A percentile compares a stretch with the other conserved stretches of the same genome.
Evolutionary conservation across 345 rosid species (phyloP).

Genomic region (Bruguiera parviflora): DNA sequence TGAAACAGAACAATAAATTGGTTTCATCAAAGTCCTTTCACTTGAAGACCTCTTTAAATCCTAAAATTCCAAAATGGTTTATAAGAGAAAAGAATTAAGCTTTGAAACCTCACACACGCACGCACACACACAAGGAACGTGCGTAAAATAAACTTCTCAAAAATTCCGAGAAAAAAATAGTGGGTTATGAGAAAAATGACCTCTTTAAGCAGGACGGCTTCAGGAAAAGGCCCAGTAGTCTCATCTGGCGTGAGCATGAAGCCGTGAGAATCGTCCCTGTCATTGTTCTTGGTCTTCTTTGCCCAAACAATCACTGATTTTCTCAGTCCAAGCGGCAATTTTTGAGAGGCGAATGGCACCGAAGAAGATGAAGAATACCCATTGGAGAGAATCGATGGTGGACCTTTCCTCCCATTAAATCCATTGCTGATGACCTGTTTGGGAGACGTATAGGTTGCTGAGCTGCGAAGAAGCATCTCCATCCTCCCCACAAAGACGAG

Average conservation of each 20-base stretch:
- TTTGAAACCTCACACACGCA: too few species aligned
- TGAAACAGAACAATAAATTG: too few species aligned
- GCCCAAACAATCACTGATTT: slow-evolving; percentile 48
- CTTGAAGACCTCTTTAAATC: too few species aligned
- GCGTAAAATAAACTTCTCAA: too few species aligned
- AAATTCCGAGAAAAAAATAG: too few species aligned
- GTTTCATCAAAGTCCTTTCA: too few species aligned
- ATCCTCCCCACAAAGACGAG: slow-evolving; percentile 10
- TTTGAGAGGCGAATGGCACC: slow-evolving; percentile 1
- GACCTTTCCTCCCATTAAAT: slow-evolving; percentile 5
- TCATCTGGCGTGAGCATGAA: slow-evolving; percentile 57
- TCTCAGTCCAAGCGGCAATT: slow-evolving; percentile 26
- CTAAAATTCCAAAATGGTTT: too few species aligned
- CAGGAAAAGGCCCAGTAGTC: slow-evolving; percentile 74
- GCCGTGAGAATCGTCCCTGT: slow-evolving; percentile 53
- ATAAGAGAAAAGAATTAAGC: too few species aligned
- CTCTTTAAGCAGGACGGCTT: slow-evolving; percentile 82
- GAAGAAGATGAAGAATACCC: slow-evolving; percentile 10
- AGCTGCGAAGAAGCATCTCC: slow-evolving; percentile 48
- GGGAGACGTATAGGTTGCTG: slow-evolving; percentile 26
- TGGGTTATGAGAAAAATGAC: slow-evolving; percentile 21
- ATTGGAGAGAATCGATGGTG: slow-evolving; percentile 14
- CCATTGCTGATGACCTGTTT: slow-evolving; percentile 14
- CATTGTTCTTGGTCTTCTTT: slow-evolving; percentile 31
- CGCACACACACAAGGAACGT: too few species aligned